Base-by-base conservation (phyloP, 2,329 filamentous ascomycete species). In the Septoria petroselini region DNA sequence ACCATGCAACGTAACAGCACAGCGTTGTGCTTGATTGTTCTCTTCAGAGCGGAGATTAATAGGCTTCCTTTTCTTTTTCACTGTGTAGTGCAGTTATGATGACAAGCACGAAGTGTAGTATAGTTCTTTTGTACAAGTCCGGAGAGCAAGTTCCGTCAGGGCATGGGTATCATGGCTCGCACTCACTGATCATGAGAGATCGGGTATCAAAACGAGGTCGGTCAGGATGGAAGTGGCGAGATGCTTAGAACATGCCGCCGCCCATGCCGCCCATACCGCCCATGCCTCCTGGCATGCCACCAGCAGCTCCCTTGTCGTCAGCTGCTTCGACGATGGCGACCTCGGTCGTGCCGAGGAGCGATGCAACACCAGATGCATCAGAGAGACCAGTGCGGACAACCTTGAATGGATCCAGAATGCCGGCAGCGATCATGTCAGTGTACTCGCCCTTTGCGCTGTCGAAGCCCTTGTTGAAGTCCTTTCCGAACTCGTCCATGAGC, bases 401-500 rank as follows among this genome's bases (percentile, higher is more conserved):
- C 87, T 98, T 98, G 81, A 98, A 87, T 59, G 93, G 93, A 72
- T 98, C 93, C 53, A 98, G 86, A 72, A 98, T 98, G 86, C 93
- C 93, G 62, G 89, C 83, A 57, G 81, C 72, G 68, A 98, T 96
- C 93, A 98, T 97, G 79, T 98, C 91, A 62, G 96, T 90, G 76
- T 95, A 98, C 78, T 97, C 88, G 73, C 91, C 90, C 80, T 91
- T 95, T 71, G 89, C 77, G 76, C 87, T 93, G 81, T 98, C 89
- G 77, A 89, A 98, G 59, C 93, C 93, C 79, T 86, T 93, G 87
- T 96, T 94, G 83, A 98, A 98, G 74, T 98, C 91, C 60, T 71
- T 70, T 70, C 82, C 90, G 70, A 80, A 91, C 76, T 98, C 93
- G 65, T 97, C 91, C 67, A 87, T 93, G 63, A 98, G 86, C 84